Percentiles rank a stretch among this genome's conserved stretches.
Conservation (phyloP, 768 basidiomycete genomes). For the Hericium erinaceus region DNA sequence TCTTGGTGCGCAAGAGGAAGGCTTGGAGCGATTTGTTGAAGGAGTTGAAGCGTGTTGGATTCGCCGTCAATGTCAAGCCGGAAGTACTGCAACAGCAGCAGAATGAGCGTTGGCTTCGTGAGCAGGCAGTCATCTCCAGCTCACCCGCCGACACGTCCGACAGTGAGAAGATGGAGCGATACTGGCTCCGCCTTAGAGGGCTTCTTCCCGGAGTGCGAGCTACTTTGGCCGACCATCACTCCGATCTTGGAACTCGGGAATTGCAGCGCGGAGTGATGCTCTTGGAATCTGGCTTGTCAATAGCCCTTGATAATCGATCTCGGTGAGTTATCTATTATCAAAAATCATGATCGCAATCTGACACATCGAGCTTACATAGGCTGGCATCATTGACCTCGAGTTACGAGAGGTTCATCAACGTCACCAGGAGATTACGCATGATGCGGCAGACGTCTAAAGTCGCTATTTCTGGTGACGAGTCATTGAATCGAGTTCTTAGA, state of each 20-base stretch:
- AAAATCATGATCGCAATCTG: not conserved
- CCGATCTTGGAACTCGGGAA: constrained; percentile 81
- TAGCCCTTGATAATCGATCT: constrained; percentile 53
- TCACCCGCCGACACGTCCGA: constrained; percentile 12
- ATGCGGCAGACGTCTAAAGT: constrained; percentile 12
- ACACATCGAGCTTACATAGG: not conserved
- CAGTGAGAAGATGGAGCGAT: constrained; percentile 42
- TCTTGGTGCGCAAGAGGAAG: constrained; percentile 77
- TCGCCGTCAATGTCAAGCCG: constrained; percentile 63
- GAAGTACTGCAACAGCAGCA: constrained; percentile 50
- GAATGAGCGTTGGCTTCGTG: constrained; percentile 53
- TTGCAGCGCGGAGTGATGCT: constrained; percentile 69
- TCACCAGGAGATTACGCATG: constrained; percentile 6
- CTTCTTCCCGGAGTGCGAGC: constrained; percentile 58
- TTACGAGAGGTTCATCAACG: constrained; percentile 2
- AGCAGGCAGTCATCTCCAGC: constrained; percentile 38
- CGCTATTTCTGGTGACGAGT: constrained; percentile 16
- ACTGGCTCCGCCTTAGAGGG: constrained; percentile 55
- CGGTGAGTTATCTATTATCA: constrained; percentile 39
- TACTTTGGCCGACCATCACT: constrained; percentile 59
- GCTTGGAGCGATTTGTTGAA: constrained; percentile 89
- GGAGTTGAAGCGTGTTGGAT: constrained; percentile 73
- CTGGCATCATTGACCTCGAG: constrained; percentile 1
- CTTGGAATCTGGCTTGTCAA: constrained; percentile 68
- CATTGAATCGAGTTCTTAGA: constrained; percentile 14